Percentiles rank a stretch among this genome's conserved stretches.
phyloP scores from a whole-genome alignment of 139 green algal genomes.

The Axilococcus clingmanii region DNA sequence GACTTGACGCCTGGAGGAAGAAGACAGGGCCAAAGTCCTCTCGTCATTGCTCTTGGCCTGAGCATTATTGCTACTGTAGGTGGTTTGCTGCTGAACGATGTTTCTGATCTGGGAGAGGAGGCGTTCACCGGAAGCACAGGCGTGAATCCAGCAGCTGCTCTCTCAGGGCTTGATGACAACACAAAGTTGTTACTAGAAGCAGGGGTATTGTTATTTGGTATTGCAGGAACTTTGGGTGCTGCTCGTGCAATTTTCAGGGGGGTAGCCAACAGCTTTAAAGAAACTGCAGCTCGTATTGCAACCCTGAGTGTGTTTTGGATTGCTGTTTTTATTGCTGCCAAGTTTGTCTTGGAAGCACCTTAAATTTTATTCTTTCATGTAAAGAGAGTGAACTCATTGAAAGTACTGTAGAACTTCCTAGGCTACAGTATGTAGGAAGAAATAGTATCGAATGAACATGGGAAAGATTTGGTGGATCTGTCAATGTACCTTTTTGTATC shows the following conservation, averaged over 20 bases:
- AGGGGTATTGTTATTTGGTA: slow-evolving; percentile 21
- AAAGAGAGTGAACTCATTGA: no score
- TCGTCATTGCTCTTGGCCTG: slow-evolving; percentile 45
- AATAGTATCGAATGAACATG: no score
- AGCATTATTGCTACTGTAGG: slow-evolving; percentile 32
- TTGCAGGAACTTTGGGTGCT: slow-evolving; percentile 15
- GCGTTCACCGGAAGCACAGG: slow-evolving; percentile 7
- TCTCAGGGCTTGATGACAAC: slow-evolving; percentile 28
- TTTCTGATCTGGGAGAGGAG: slow-evolving; percentile 35
- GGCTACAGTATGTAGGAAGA: no score
- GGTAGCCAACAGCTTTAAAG: slow-evolving; percentile 13
- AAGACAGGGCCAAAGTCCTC: slow-evolving; percentile 32
- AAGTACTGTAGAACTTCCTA: no score
- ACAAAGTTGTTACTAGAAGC: slow-evolving; percentile 35
- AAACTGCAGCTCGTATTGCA: slow-evolving; percentile 20
- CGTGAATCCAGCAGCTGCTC: slow-evolving; percentile 1
- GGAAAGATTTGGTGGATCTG: no score
- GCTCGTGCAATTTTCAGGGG: slow-evolving; percentile 11
- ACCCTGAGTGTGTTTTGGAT: slow-evolving; percentile 46
- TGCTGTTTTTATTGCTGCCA: slow-evolving; percentile 40
- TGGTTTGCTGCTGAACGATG: slow-evolving; percentile 44
- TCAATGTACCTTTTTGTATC: no score
- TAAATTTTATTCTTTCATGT: no score
- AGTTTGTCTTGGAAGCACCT: slow-evolving; percentile 30
- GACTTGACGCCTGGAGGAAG: not conserved